phyloP scores from a whole-genome alignment of 1,139 yeast species.

The Pichia sp. region DNA sequence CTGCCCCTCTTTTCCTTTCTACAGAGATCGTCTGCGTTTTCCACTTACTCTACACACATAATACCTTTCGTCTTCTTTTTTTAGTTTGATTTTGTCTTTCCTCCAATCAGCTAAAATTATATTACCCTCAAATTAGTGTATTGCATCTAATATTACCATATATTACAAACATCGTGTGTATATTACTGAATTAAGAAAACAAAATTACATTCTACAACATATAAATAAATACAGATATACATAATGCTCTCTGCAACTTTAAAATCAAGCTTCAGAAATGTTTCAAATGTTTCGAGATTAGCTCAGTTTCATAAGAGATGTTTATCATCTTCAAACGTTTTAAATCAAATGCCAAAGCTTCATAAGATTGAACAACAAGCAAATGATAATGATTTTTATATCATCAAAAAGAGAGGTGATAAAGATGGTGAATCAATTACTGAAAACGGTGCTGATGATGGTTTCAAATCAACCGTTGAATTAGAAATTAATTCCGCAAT shows the following conservation, averaged over 20 bases:
- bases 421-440: constrained; percentile 21
- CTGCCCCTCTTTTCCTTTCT: no score
- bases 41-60: no score
- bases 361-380: constrained; percentile 23
- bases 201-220: neutral
- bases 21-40: no score
- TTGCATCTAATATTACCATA: no score
- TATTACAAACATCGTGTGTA: no score
- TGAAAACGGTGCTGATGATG: constrained; percentile 19
- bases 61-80: no score
- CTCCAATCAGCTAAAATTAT: no score
- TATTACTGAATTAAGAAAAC: no score
- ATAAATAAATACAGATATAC: neutral
- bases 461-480: constrained; percentile 23
- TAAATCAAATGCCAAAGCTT: constrained; percentile 12
- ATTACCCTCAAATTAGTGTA: no score
- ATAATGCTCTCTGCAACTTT: constrained; percentile 15
- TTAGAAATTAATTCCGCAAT: constrained; percentile 32
- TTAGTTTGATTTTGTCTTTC: no score
- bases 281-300: constrained; percentile 8
- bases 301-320: constrained; percentile 8
- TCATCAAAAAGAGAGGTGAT: constrained; percentile 27
- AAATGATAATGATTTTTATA: constrained; percentile 28
- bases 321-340: constrained; percentile 5
- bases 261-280: constrained; percentile 10